These are phyloP conservation scores for Angomonas ambiguus DNA, from an alignment of 208 protist genomes.

Conservation along the genomic window DNA sequence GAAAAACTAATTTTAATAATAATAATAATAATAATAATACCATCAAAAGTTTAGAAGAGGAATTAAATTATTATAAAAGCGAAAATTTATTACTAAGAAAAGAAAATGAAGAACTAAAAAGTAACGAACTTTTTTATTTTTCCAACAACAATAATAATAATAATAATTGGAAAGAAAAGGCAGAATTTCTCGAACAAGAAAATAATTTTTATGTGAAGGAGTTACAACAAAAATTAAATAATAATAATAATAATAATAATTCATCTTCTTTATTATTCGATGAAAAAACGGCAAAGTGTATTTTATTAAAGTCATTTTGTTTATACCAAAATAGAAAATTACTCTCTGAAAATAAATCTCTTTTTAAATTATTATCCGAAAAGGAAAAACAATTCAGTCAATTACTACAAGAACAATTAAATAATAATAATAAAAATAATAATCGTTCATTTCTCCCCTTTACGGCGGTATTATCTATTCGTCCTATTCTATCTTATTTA, in stretches of 20 bases:
- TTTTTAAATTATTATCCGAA: too few relatives aligned
- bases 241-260: slow-evolving; percentile 4
- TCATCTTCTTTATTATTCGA: neutral
- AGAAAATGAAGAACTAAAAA: too few relatives aligned
- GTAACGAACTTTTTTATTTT: too few relatives aligned
- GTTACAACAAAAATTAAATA: neutral
- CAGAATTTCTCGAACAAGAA: neutral
- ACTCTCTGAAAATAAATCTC: too few relatives aligned
- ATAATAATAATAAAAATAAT: too few relatives aligned
- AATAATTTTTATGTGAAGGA: slow-evolving; percentile 3
- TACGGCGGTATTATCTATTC: too few relatives aligned
- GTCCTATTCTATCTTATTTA: too few relatives aligned
- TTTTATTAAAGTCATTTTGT: too few relatives aligned
- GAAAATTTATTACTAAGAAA: neutral
- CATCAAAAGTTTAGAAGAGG: neutral
- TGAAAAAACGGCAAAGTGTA: neutral
- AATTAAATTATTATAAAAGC: neutral
- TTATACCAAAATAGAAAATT: too few relatives aligned
- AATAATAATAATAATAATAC: neutral
- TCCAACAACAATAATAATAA: neutral
- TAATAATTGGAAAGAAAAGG: neutral
- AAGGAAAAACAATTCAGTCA: too few relatives aligned
- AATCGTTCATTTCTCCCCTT: too few relatives aligned
- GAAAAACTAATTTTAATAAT: slow-evolving; percentile 2
- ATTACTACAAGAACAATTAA: too few relatives aligned